Base-by-base conservation (phyloP, 371 early-diverging fungal genomes). In the Syncephalastrum sp. region DNA sequence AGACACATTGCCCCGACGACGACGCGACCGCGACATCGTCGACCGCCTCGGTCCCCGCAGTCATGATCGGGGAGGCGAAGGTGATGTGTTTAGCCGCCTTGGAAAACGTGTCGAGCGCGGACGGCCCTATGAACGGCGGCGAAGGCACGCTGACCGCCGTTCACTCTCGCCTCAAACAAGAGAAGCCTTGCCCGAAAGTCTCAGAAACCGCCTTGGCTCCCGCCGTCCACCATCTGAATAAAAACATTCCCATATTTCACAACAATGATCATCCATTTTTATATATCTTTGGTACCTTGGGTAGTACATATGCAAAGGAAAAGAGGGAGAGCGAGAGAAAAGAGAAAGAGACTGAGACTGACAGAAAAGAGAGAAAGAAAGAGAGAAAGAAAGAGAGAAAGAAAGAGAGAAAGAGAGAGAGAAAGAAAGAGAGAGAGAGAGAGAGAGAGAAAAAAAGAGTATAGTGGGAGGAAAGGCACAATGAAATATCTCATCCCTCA, bases 21-120 rank as follows among this genome's bases (percentile, higher is more conserved):
- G 38, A 33, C 38, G 38, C 5, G 38, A 33, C 7, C 38, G 38
- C 12, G 38, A 33, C 8, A 33, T 24, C n/a, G 53, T 42, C 3
- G 21, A 53, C 29, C 38, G 42, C n/a, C 2, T 17, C 23, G 17
- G 15, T 15, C 4, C 2, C 42, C 41, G 19, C 41, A n/a, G 21
- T 12, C 44, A 27, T 33, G 45, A 15, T 45, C 43, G 7, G 44
- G 45, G 15, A 41, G 29, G 24, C 46, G 24, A 15, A 24, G 38
- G 42, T 4, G 57, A 57, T 24, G 47, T 57, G 23, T 49, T 57
- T 7, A 57, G 57, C 41, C 57, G 63, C 29, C 42, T 63, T 15
- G 63, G 63, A 15, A 53, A 43, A 49, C 41, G 63, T 1, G 47
- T 53, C 17, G 60, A 60, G 27, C 27, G 23, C 5, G 53, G 53